phyloP scores from a whole-genome alignment of 2,329 filamentous ascomycete species.

The Ophiostoma pallidulum region DNA sequence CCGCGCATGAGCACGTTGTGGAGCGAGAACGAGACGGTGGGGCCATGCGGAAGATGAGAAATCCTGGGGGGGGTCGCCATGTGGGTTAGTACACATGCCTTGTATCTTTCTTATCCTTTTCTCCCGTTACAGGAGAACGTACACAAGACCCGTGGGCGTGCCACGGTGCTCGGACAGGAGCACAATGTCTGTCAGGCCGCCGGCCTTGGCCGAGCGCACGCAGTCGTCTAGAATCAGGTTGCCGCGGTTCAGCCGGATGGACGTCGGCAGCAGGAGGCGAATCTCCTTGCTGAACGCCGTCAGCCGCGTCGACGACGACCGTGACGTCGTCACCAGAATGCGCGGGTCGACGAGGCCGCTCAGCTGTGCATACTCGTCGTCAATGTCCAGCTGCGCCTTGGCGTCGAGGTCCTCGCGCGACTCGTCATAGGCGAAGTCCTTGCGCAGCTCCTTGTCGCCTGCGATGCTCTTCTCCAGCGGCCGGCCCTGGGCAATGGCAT shows the following conservation, averaged over 20 bases:
- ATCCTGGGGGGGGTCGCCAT: conserved; percentile 50
- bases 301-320: conserved; percentile 76
- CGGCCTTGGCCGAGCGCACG: conserved; percentile 68
- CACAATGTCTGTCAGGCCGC: conserved; percentile 74
- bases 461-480: conserved; percentile 73
- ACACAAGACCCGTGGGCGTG: conserved; percentile 68
- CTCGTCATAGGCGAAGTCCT: conserved; percentile 92
- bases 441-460: conserved; percentile 72
- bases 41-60: conserved; percentile 80
- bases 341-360: conserved; percentile 76
- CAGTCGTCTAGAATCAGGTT: conserved; percentile 82
- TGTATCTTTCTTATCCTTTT: not conserved
- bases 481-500: conserved; percentile 81
- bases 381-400: conserved; percentile 63
- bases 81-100: too few species aligned
- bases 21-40: conserved; percentile 73
- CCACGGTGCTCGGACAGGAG: conserved; percentile 88
- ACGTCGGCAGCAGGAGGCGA: conserved; percentile 67
- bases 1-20: conserved; percentile 86
- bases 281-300: conserved; percentile 84
- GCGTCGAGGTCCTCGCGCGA: conserved; percentile 57
- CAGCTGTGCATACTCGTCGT: conserved; percentile 84
- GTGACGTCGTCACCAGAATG: conserved; percentile 81
- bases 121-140: not conserved
- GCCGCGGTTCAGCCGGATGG: conserved; percentile 82